phyloP scores from a whole-genome alignment of 2,329 filamentous ascomycete genomes.

The Claviceps digitariae region DNA sequence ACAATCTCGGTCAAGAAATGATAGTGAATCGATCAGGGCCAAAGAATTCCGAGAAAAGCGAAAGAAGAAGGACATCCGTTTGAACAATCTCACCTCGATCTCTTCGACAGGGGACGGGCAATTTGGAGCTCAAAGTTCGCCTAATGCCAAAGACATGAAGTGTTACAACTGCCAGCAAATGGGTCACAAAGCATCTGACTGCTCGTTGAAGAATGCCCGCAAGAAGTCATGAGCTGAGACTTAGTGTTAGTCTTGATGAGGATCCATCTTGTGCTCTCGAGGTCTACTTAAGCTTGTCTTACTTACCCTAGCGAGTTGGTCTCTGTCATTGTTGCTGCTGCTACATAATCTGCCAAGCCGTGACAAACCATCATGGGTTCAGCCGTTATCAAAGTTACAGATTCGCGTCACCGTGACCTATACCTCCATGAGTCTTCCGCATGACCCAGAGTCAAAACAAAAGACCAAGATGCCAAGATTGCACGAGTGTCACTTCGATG shows the following conservation, averaged over 20 bases:
- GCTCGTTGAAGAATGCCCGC: slow-evolving; percentile 24
- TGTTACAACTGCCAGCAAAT: slow-evolving; percentile 50
- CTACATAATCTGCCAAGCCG: not conserved
- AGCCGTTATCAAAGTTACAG: not conserved
- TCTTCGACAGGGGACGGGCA: slow-evolving; percentile 27
- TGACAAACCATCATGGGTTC: not conserved
- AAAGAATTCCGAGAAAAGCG: slow-evolving; percentile 43
- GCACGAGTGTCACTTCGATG: not conserved
- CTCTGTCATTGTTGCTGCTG: not conserved
- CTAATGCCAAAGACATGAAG: slow-evolving; percentile 17
- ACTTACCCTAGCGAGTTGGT: not conserved
- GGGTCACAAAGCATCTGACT: slow-evolving; percentile 46
- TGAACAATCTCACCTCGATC: slow-evolving; percentile 49
- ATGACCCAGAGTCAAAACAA: not conserved
- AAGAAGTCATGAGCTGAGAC: not conserved
- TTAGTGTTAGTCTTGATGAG: not conserved
- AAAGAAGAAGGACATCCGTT: slow-evolving; percentile 51
- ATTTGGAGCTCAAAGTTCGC: slow-evolving; percentile 7
- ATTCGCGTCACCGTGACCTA: not conserved
- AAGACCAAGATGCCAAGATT: not conserved
- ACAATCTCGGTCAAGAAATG: slow-evolving; percentile 17
- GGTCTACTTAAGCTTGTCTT: not conserved
- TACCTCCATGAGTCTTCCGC: not conserved
- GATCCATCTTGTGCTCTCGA: not conserved
- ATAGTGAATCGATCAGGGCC: slow-evolving; percentile 16